Evolutionary conservation across 208 protist species (phyloP).

Genomic region (Trypanosoma rangeli): DNA sequence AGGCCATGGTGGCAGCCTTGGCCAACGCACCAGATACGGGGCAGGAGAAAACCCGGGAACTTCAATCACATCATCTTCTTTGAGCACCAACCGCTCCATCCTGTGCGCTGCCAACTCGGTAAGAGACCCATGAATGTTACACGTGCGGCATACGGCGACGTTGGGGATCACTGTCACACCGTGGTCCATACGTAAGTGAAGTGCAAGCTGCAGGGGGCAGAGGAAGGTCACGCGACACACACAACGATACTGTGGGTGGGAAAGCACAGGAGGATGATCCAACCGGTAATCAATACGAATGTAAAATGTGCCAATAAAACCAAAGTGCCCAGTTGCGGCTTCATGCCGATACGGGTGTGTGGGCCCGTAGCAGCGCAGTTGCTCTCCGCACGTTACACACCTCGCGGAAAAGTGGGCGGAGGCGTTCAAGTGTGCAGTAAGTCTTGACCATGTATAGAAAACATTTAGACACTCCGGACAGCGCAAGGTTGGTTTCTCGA

Average conservation of each 20-base stretch:
- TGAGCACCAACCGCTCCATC: not conserved
- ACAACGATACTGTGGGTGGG: conserved; percentile 61
- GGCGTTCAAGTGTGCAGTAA: conserved; percentile 64
- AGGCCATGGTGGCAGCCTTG: conserved; percentile 16
- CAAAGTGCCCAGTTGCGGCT: conserved; percentile 41
- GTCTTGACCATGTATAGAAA: conserved; percentile 64
- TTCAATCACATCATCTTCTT: conserved; percentile 26
- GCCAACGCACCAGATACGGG: conserved; percentile 27
- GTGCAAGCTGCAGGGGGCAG: conserved; percentile 46
- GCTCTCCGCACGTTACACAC: conserved; percentile 49
- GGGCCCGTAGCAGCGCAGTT: conserved; percentile 66
- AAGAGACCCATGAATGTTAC: conserved; percentile 33
- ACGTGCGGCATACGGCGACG: conserved; percentile 44
- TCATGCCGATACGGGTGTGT: conserved; percentile 56
- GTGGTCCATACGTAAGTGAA: conserved; percentile 61
- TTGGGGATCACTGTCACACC: conserved; percentile 37
- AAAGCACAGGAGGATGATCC: conserved; percentile 35
- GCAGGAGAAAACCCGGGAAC: conserved; percentile 23
- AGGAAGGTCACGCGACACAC: conserved; percentile 65
- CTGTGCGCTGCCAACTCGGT: conserved; percentile 46
- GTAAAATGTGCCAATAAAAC: conserved; percentile 70
- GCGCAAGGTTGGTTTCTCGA: conserved; percentile 29
- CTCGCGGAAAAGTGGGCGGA: conserved; percentile 53
- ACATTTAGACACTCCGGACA: conserved; percentile 65
- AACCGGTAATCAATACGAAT: conserved; percentile 53